These are phyloP conservation scores for Gaertneriomyces semiglobifer DNA, from an alignment of 192 early-diverging fungal species.

Conservation along the genomic window DNA sequence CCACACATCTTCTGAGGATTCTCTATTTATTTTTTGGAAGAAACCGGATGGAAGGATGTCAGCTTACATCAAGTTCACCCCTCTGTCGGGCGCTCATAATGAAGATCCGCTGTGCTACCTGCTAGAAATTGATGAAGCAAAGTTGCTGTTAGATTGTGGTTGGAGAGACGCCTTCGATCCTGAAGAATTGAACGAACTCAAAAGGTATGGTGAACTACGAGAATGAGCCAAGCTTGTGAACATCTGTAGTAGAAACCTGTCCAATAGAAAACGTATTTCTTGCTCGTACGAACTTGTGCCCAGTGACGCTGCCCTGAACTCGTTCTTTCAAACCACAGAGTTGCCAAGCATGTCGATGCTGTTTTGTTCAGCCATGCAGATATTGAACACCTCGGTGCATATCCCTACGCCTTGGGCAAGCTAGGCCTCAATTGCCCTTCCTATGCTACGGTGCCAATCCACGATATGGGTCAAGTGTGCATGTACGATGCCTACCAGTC, in stretches of 20 bases:
- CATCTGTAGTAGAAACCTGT: too few species aligned
- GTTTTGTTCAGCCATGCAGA: slow-evolving; percentile 89
- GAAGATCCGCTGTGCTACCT: slow-evolving; percentile 87
- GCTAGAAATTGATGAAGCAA: slow-evolving; percentile 87
- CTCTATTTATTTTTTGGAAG: too few species aligned
- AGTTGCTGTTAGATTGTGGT: slow-evolving; percentile 92
- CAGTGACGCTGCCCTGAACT: too few species aligned
- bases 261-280: too few species aligned
- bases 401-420: slow-evolving; percentile 70
- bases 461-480: slow-evolving; percentile 84
- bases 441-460: slow-evolving; percentile 88
- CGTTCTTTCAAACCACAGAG: slow-evolving; percentile 38
- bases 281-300: too few species aligned
- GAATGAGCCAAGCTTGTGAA: too few species aligned
- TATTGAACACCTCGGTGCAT: slow-evolving; percentile 81
- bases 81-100: slow-evolving; percentile 79
- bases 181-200: slow-evolving; percentile 62
- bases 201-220: slow-evolving; percentile 47
- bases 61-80: slow-evolving; percentile 72
- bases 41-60: slow-evolving; percentile 19
- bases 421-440: slow-evolving; percentile 81
- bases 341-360: slow-evolving; percentile 85
- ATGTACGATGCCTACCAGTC: slow-evolving; percentile 78
- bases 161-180: slow-evolving; percentile 76
- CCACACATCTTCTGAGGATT: too few species aligned